These are phyloP conservation scores for Leishmania mexicana DNA, from an alignment of 208 protist genomes.

Conservation along the genomic window DNA sequence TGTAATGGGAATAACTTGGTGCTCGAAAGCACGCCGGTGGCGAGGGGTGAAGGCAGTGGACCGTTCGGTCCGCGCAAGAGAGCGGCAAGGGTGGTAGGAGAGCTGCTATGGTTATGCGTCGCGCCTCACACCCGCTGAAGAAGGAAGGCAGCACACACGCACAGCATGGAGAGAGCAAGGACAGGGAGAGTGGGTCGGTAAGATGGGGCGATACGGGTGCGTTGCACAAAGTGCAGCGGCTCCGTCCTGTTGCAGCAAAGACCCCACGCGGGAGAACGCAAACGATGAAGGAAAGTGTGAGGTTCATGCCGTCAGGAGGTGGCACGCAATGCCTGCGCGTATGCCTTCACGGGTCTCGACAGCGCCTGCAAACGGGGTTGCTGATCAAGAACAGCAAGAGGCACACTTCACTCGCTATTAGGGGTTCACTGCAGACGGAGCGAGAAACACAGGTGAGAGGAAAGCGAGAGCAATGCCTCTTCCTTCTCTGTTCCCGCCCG, in stretches of 20 bases:
- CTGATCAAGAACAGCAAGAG: background rate
- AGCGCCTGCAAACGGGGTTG: background rate
- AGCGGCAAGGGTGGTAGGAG: background rate
- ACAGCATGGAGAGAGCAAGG: background rate
- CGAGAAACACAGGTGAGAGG: no score
- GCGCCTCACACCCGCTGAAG: background rate
- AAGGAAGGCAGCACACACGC: background rate
- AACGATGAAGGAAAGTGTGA: background rate
- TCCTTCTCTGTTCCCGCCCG: background rate
- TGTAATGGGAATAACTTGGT: no score
- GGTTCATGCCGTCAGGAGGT: background rate
- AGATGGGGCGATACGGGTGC: no score
- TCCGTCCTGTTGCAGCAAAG: background rate
- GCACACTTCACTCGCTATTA: background rate
- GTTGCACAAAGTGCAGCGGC: background rate
- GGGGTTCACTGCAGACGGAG: background rate
- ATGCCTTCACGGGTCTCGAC: background rate
- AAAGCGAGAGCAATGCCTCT: no score
- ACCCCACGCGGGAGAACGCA: background rate
- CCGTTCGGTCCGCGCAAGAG: no score
- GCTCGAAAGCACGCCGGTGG: background rate
- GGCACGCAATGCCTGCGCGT: background rate
- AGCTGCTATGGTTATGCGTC: background rate
- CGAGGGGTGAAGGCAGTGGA: background rate
- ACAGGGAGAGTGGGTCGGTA: background rate